Conservation (phyloP, 768 basidiomycete species). For the Erythrobasidium yunnanense region DNA sequence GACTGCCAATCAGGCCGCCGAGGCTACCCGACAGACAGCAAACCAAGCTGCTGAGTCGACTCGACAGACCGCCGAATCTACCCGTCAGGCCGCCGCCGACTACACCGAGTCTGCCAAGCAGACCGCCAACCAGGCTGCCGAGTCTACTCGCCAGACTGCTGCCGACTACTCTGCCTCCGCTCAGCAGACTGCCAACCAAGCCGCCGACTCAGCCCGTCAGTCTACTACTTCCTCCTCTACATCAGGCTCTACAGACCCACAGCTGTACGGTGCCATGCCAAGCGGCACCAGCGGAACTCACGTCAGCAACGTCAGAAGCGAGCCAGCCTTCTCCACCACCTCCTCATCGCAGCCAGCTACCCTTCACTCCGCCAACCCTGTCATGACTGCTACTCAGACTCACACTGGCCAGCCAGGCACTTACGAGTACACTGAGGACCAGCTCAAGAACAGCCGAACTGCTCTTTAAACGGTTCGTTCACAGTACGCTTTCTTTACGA, state of each 20-base stretch:
- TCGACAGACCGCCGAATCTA: slow-evolving; percentile 4
- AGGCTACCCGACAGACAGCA: not conserved
- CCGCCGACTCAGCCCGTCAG: not conserved
- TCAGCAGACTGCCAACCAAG: not conserved
- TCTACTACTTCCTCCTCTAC: not conserved
- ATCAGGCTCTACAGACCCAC: too few relatives aligned
- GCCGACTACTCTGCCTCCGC: not conserved
- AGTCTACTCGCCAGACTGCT: slow-evolving; percentile 8
- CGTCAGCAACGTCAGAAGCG: too few relatives aligned
- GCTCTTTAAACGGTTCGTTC: not conserved
- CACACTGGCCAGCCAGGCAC: not conserved
- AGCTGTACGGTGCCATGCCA: too few relatives aligned
- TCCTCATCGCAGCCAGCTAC: too few relatives aligned
- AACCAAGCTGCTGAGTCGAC: not conserved
- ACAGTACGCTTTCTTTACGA: not conserved
- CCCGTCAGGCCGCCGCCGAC: not conserved
- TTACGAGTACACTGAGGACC: not conserved
- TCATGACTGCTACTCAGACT: not conserved
- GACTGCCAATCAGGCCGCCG: not conserved
- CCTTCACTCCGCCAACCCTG: too few relatives aligned
- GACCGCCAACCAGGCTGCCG: not conserved
- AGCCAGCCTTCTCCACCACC: too few relatives aligned
- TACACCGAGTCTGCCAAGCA: not conserved
- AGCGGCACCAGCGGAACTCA: too few relatives aligned
- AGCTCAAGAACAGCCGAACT: not conserved